Percentiles rank a stretch among this genome's conserved stretches.
Evolutionary conservation across 352 stramenopile species (phyloP).

Genomic region (Phytophthora colocasiae): DNA sequence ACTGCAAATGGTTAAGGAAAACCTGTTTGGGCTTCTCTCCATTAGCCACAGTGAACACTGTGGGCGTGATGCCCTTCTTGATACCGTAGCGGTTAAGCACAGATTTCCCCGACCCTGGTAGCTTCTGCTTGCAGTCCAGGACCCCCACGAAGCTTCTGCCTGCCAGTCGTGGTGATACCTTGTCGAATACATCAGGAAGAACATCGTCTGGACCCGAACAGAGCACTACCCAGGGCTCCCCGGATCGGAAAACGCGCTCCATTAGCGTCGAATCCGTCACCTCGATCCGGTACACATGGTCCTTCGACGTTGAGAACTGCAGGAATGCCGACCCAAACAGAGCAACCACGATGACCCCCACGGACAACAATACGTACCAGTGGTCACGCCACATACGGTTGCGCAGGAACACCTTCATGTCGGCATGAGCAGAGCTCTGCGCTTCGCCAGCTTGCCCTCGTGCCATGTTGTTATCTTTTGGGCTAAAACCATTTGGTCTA

Average conservation of each 20-base stretch:
- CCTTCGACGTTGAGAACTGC: conserved; percentile 66
- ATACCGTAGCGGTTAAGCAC: conserved; percentile 72
- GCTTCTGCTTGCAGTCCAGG: conserved; percentile 73
- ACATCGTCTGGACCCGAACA: conserved; percentile 74
- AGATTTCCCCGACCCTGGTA: conserved; percentile 60
- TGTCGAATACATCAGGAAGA: conserved; percentile 75
- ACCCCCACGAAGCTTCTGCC: conserved; percentile 72
- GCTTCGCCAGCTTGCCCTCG: conserved; percentile 40
- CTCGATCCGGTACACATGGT: conserved; percentile 74
- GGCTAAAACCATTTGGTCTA: background rate
- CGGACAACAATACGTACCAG: conserved; percentile 61
- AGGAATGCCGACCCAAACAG: conserved; percentile 71
- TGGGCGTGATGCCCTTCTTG: conserved; percentile 64
- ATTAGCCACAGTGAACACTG: conserved; percentile 84
- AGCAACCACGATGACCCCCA: conserved; percentile 58
- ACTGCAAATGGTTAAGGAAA: conserved; percentile 73
- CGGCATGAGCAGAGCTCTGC: conserved; percentile 60
- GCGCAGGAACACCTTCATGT: conserved; percentile 85
- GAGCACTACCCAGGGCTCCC: conserved; percentile 85
- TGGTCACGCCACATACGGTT: conserved; percentile 88
- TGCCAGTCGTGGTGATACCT: conserved; percentile 62
- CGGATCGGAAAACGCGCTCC: conserved; percentile 77
- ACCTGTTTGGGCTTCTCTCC: conserved; percentile 79
- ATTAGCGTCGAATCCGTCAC: conserved; percentile 60
- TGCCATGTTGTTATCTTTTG: conserved; percentile 15